phyloP scores from a whole-genome alignment of 2,329 filamentous ascomycete species.

The Tolypocladium album region DNA sequence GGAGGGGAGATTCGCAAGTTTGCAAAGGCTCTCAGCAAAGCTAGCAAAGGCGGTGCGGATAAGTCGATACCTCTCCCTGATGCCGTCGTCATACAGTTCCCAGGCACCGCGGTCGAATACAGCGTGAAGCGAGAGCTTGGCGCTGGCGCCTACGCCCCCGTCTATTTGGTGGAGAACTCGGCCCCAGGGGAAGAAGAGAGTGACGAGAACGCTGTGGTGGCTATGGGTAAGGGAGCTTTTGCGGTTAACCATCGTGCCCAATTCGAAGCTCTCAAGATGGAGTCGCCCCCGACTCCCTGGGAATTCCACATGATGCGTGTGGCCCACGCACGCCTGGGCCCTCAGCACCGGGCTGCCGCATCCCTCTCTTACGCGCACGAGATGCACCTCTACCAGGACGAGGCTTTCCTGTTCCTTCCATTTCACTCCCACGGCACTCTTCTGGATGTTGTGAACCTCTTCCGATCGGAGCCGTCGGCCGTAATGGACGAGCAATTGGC shows the following conservation, averaged over 20 bases:
- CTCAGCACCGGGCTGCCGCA: conserved; percentile 58
- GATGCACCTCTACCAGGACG: conserved; percentile 82
- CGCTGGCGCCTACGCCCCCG: conserved; percentile 87
- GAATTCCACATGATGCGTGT: conserved; percentile 94
- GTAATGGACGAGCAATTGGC: conserved; percentile 84
- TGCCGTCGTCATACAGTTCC: conserved; percentile 58
- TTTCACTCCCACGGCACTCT: conserved; percentile 84
- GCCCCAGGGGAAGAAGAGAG: conserved; percentile 33
- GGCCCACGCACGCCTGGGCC: conserved; percentile 64
- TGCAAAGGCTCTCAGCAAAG: conserved; percentile 54
- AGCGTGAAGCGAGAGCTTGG: conserved; percentile 77
- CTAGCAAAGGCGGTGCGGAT: conserved; percentile 46
- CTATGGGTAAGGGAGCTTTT: conserved; percentile 53
- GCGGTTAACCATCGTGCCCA: conserved; percentile 42
- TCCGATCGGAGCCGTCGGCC: conserved; percentile 58
- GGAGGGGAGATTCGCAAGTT: conserved; percentile 73
- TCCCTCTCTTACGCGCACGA: conserved; percentile 80
- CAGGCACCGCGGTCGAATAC: conserved; percentile 56
- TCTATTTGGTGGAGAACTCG: conserved; percentile 81
- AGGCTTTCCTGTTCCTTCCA: conserved; percentile 81
- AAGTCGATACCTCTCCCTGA: conserved; percentile 47
- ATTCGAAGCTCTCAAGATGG: conserved; percentile 89
- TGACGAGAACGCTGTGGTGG: conserved; percentile 31
- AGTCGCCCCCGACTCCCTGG: conserved; percentile 80
- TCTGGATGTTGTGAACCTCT: conserved; percentile 86